Evolutionary conservation across 257 asterid species (phyloP), one percentile per base, ranked within the genome.

Genomic region (Jasminum sambac): DNA sequence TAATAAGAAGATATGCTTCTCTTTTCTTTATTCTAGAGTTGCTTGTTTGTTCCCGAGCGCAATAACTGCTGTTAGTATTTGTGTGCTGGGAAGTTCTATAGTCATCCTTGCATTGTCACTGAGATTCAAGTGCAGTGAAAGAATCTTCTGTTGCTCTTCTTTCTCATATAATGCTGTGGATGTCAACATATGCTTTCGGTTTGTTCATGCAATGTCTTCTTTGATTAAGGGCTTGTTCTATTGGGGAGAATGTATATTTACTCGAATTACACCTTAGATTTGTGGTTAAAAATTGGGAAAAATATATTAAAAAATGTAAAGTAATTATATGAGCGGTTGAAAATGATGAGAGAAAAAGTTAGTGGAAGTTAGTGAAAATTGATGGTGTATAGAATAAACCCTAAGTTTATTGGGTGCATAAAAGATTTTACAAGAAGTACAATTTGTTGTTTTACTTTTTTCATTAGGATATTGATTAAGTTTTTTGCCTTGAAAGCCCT

Each of bases 401-500:
- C n/a, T n/a, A n/a, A n/a, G n/a, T 8, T 55, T 19, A 19, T 2
- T 5, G 23, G 23, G 12, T 55, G 62, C 34, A 55, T 3, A 12
- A 0, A 55, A 21, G 16, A 21, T 19, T 55, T 55, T 55, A 19
- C 34, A 55, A 23, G 36, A 69, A 25, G 17, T 67, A 9, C 68
- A 66, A 34, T 55, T 43, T 55, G 38, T 17, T 30, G 55, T 23
- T 62, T 40, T 69, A 57, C 64, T 5, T 58, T 65, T 39, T 67
- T 59, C 55, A 60, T 26, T 64, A 61, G 63, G 76, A 66, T 43
- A 74, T 50, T 79, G 52, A 79, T 57, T 72, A 63, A 66, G 40
- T 58, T 43, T 44, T 77, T 74, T 77, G 14, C 38, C 72, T 71
- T 19, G 68, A 76, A 67, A 95, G 99, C 87, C 98, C 99, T 69